phyloP scores from a whole-genome alignment of 2,329 filamentous ascomycete genomes.

The Epichloe sylvatica region DNA sequence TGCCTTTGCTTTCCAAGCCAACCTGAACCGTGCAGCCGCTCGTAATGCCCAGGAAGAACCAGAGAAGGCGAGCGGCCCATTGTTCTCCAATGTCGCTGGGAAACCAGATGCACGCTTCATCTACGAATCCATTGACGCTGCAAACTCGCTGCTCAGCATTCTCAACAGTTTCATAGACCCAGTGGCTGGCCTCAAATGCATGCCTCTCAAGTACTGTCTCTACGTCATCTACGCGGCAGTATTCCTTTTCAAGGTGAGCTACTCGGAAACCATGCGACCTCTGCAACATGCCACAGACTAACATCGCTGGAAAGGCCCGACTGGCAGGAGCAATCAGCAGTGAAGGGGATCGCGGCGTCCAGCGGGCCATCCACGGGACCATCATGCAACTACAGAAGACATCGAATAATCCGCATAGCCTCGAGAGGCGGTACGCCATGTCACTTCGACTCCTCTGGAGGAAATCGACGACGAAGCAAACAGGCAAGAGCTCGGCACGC shows the following conservation, averaged over 20 bases:
- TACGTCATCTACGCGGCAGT: conserved; percentile 50
- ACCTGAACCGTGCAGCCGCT: conserved; percentile 34
- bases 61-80: conserved; percentile 23
- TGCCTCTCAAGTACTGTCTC: conserved; percentile 50
- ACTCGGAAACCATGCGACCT: too few relatives aligned
- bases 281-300: background rate
- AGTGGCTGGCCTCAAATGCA: conserved; percentile 43
- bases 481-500: background rate
- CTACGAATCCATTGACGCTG: conserved; percentile 51
- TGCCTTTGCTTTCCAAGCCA: conserved; percentile 63
- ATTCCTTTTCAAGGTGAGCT: conserved; percentile 47
- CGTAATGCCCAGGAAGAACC: conserved; percentile 20
- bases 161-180: conserved; percentile 47
- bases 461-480: conserved; percentile 15
- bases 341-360: conserved; percentile 40
- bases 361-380: conserved; percentile 42
- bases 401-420: conserved; percentile 42
- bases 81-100: conserved; percentile 40
- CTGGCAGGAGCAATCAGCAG: conserved; percentile 45
- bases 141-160: conserved; percentile 45
- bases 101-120: conserved; percentile 52
- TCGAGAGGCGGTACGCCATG: conserved; percentile 47
- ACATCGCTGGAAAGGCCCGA: conserved; percentile 30
- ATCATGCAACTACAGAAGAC: conserved; percentile 46
- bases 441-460: conserved; percentile 48